A percentile compares a stretch with the other conserved stretches of the same genome.
phyloP scores from a whole-genome alignment of 2,329 filamentous ascomycete genomes.

The Elsinoe ampelina region DNA sequence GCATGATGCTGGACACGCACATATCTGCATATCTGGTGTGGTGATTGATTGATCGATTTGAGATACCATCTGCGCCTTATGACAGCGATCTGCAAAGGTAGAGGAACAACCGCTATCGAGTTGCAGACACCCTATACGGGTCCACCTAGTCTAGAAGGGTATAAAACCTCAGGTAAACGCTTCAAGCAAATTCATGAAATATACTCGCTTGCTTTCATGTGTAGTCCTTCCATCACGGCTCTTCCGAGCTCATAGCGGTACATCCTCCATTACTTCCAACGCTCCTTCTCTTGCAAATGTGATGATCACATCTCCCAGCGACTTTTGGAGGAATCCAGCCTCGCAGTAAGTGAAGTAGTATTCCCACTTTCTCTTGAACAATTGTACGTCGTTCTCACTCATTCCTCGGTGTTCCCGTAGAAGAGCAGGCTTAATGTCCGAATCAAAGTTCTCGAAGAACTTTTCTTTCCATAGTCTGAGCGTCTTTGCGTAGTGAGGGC shows the following conservation, averaged over 20 bases:
- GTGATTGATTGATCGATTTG: not conserved
- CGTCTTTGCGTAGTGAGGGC: constrained; percentile 63
- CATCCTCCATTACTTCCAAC: constrained; percentile 59
- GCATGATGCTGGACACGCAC: constrained; percentile 1
- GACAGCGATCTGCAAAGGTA: not conserved
- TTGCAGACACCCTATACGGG: not conserved
- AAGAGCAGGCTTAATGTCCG: constrained; percentile 51
- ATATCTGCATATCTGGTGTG: not conserved
- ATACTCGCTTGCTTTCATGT: not conserved
- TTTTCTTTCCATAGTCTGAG: constrained; percentile 58
- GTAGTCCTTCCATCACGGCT: not conserved
- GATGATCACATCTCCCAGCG: constrained; percentile 62
- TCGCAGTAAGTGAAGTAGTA: constrained; percentile 73
- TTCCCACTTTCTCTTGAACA: constrained; percentile 65
- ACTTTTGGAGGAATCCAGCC: constrained; percentile 63
- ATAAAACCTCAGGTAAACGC: not conserved
- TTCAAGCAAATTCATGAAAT: not conserved
- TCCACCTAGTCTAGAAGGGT: constrained; percentile 12
- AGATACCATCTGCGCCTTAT: constrained; percentile 1
- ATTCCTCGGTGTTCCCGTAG: constrained; percentile 48
- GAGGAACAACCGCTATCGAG: too few species aligned
- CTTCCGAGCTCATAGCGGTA: constrained; percentile 45
- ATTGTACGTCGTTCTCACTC: constrained; percentile 52
- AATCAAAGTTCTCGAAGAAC: constrained; percentile 55
- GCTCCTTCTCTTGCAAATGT: constrained; percentile 58